Evolutionary conservation across 441 rosid genomes (phyloP).

Genomic region (Populus hybrid): DNA sequence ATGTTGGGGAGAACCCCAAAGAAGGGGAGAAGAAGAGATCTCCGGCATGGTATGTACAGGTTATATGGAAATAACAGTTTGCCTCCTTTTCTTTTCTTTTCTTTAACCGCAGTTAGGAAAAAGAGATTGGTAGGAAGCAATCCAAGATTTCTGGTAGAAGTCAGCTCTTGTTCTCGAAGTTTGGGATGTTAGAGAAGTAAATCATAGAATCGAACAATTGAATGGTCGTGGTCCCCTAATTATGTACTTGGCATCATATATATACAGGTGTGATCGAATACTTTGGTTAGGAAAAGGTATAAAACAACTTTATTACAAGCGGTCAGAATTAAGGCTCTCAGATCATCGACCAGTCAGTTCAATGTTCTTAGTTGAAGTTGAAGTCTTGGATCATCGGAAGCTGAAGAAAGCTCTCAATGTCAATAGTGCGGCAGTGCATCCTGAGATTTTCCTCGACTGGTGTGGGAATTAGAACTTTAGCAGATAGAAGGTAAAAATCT

Average conservation of each 20-base stretch:
- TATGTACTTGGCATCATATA: conserved; percentile 4
- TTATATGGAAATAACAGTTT: not conserved
- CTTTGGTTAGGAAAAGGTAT: conserved; percentile 87
- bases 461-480: conserved; percentile 21
- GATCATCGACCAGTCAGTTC: conserved; percentile 97
- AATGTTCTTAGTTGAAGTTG: conserved; percentile 63
- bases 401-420: conserved; percentile 74
- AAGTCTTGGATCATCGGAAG: conserved; percentile 82
- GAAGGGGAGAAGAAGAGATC: conserved; percentile 96
- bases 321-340: conserved; percentile 60
- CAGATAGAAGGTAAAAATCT: conserved; percentile 26
- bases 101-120: not conserved
- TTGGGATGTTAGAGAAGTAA: not conserved
- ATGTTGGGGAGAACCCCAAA: conserved; percentile 69
- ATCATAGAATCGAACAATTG: not conserved
- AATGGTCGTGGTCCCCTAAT: not conserved
- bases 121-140: conserved; percentile 2
- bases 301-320: conserved; percentile 70
- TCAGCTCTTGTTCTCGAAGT: not conserved
- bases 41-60: conserved; percentile 75
- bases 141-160: not conserved
- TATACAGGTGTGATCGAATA: conserved; percentile 89
- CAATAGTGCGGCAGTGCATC: conserved; percentile 68
- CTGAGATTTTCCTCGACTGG: conserved; percentile 45
- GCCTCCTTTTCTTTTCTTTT: no score